These are phyloP conservation scores for Ogataea henricii DNA, from an alignment of 805 yeast genomes.

Conservation along the genomic window DNA sequence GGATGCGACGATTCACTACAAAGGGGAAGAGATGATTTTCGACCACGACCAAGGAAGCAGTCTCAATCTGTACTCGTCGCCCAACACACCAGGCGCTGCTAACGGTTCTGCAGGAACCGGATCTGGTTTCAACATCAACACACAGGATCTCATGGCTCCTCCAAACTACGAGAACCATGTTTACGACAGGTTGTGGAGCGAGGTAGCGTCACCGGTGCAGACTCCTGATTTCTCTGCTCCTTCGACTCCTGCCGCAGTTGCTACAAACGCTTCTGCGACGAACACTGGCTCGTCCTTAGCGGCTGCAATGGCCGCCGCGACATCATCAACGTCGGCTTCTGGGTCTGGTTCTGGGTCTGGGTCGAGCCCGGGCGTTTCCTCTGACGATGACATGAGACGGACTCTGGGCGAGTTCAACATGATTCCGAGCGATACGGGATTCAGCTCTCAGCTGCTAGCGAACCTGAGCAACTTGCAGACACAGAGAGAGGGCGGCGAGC, in stretches of 20 bases:
- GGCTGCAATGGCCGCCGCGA: background rate
- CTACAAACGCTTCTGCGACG: background rate
- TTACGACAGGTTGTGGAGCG: conserved; percentile 78
- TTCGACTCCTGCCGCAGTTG: conserved; percentile 17
- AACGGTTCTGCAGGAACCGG: conserved; percentile 14
- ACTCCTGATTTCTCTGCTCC: conserved; percentile 47
- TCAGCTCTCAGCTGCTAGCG: conserved; percentile 44
- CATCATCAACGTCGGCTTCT: background rate
- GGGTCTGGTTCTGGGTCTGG: background rate
- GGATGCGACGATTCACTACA: conserved; percentile 30
- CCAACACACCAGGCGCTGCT: conserved; percentile 7
- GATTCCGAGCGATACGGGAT: conserved; percentile 27
- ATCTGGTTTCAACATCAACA: conserved; percentile 18
- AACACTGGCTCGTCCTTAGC: no score
- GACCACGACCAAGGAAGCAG: conserved; percentile 21
- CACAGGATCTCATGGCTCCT: conserved; percentile 67
- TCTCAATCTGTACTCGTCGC: conserved; percentile 7
- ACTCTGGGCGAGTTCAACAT: conserved; percentile 27
- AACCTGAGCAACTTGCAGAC: conserved; percentile 52
- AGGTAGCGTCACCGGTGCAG: conserved; percentile 50
- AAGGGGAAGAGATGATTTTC: conserved; percentile 32
- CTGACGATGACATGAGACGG: conserved; percentile 11
- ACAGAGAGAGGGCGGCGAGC: conserved; percentile 48
- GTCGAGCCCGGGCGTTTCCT: conserved; percentile 1
- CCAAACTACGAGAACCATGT: conserved; percentile 82